Base-by-base conservation (phyloP, 345 rosid genomes). In the Linum lewisii region DNA sequence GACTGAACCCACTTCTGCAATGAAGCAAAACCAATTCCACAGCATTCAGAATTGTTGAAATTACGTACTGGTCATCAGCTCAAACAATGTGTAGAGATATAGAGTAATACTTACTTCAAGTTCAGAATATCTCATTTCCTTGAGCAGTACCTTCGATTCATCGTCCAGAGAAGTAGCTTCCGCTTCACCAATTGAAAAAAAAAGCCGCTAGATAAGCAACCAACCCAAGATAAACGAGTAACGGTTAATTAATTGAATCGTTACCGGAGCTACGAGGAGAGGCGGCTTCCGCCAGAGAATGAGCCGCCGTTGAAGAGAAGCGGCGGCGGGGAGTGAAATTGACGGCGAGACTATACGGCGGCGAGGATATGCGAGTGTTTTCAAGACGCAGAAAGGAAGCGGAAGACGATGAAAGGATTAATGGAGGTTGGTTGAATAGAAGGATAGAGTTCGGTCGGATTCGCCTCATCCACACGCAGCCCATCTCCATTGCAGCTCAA, bases 1-100 rank as follows among this genome's bases (percentile, higher is more conserved):
- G 86, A 86, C 54, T 57, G 77, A 71, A 88, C 95, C 99, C 99
- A 93, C 73, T 76, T 77, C 99, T 88, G 78, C 18, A 16, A 57
- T 51, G n/a, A 38, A 34, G 8, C 9, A 24, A 58, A 21, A 24
- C 16, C 63, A 45, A 10, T 13, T 4, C 15, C 52, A 19, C n/a
- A 56, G 16, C 19, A 67, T 42, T 42, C 47, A 63, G 11, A 22
- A 16, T 57, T 23, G 11, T 24, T 36, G 26, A 60, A 53, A 60
- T 20, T 37, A 51, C 15, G 51, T 45, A 55, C n/a, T n/a, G n/a
- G n/a, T n/a, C n/a, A n/a, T n/a, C n/a, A n/a, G n/a, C n/a, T n/a
- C n/a, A n/a, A n/a, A n/a, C n/a, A n/a, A n/a, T n/a, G n/a, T n/a
- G n/a, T n/a, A n/a, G n/a, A n/a, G n/a, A n/a, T n/a, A n/a, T n/a